A percentile compares a stretch with the other conserved stretches of the same genome.
Evolutionary conservation across 306 rosid genomes (phyloP).

Genomic region (Medicago truncatula): MtrunA17r5.0-ANR NC_053048.1:8555501-8556000

Average conservation of each 20-base stretch:
- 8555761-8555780: constrained; percentile 23
- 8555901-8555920: constrained; percentile 66
- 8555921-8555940: constrained; percentile 68
- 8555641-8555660: background rate
- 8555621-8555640: background rate
- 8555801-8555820: constrained; percentile 22
- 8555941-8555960: constrained; percentile 41
- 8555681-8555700: constrained; percentile 20
- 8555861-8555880: background rate
- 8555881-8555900: constrained; percentile 44
- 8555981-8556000: constrained; percentile 56
- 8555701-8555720: background rate
- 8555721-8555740: constrained; percentile 2
- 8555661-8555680: background rate
- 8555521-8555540: background rate
- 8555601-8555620: background rate
- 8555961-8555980: constrained; percentile 53
- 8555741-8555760: background rate
- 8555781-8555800: constrained; percentile 38
- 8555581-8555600: background rate
- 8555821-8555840: constrained; percentile 31
- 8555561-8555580: background rate
- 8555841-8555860: constrained; percentile 37
- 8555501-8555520: no score
- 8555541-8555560: background rate